A percentile compares a stretch with the other conserved stretches of the same genome.
Evolutionary conservation across 768 basidiomycete species (phyloP).

Genomic region (Termitomyces sp.): DNA sequence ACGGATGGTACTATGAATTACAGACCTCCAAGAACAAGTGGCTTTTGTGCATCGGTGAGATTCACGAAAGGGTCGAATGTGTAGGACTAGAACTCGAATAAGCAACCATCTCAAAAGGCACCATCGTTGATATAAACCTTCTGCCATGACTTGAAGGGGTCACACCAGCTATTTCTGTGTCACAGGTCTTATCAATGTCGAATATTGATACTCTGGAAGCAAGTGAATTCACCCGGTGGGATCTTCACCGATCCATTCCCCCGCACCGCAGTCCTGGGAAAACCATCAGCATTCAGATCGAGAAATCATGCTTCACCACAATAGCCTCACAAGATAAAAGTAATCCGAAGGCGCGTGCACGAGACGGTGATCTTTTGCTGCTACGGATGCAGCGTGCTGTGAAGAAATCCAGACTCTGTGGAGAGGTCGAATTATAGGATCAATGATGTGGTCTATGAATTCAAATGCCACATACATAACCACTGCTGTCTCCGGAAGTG

Average conservation of each 20-base stretch:
- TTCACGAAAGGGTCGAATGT: conserved; percentile 69
- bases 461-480: conserved; percentile 40
- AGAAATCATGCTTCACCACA: background rate
- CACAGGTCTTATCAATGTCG: background rate
- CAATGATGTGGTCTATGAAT: background rate
- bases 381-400: conserved; percentile 49
- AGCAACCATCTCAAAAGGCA: background rate
- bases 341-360: conserved; percentile 72
- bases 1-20: no score
- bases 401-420: conserved; percentile 70
- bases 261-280: conserved; percentile 60
- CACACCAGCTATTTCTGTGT: conserved; percentile 61
- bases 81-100: conserved; percentile 36
- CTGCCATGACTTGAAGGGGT: conserved; percentile 79
- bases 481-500: conserved; percentile 40
- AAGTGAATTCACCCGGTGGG: conserved; percentile 30
- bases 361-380: conserved; percentile 50
- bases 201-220: no score
- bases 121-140: conserved; percentile 31
- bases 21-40: conserved; percentile 66
- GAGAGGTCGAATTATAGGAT: no score
- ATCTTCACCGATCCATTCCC: conserved; percentile 58
- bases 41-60: conserved; percentile 38
- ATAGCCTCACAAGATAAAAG: conserved; percentile 61
- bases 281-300: background rate